Conservation (phyloP, 495 filamentous ascomycete species). For the Penicillium egyptiacum region DNA sequence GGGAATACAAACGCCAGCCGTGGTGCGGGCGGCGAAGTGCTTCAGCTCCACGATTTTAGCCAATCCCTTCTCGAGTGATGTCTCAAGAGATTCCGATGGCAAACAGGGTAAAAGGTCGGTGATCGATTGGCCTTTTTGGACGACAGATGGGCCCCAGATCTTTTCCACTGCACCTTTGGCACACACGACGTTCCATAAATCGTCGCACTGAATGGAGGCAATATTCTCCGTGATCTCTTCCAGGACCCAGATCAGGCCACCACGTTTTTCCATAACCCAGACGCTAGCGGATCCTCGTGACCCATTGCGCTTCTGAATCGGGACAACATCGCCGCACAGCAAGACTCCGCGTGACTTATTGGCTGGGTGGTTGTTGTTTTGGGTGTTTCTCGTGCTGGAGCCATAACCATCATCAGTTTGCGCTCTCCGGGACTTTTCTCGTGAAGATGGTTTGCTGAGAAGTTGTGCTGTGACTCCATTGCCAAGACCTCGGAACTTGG, state of each 20-base stretch:
- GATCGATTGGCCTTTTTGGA: constrained; percentile 67
- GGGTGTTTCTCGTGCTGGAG: constrained; percentile 56
- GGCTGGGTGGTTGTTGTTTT: constrained; percentile 55
- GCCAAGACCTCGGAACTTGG: constrained; percentile 60
- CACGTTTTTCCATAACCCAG: constrained; percentile 97
- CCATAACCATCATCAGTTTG: constrained; percentile 76
- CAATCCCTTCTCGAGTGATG: constrained; percentile 64
- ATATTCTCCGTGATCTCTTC: constrained; percentile 97
- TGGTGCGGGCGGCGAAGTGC: constrained; percentile 78
- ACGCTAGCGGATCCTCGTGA: constrained; percentile 86
- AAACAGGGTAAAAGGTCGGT: constrained; percentile 75
- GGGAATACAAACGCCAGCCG: constrained; percentile 73
- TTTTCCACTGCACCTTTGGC: constrained; percentile 67
- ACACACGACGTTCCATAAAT: constrained; percentile 66
- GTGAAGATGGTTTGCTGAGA: constrained; percentile 82
- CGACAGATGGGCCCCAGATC: constrained; percentile 75
- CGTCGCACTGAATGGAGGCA: constrained; percentile 68
- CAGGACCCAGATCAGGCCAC: constrained; percentile 93
- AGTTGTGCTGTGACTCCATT: constrained; percentile 83
- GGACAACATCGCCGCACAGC: constrained; percentile 94
- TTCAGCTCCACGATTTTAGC: constrained; percentile 65
- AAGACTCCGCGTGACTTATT: constrained; percentile 87
- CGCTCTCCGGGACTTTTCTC: constrained; percentile 59
- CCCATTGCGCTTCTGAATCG: constrained; percentile 93
- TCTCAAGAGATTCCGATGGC: constrained; percentile 67